Evolutionary conservation across 495 filamentous ascomycete genomes (phyloP).

Genomic region (Cercophora scortea): DNA sequence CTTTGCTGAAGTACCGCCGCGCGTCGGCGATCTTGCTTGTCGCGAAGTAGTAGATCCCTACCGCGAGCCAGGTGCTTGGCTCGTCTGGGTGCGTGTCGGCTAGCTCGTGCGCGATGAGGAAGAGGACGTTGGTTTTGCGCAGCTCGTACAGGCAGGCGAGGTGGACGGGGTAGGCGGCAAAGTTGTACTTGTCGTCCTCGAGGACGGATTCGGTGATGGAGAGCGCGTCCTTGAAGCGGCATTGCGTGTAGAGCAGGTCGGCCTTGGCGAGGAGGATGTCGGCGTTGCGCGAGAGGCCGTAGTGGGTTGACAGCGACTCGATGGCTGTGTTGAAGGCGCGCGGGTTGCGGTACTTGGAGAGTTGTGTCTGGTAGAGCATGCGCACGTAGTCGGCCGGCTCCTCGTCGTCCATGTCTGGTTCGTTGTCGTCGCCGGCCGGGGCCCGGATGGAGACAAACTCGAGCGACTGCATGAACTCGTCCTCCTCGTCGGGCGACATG

Average conservation of each 20-base stretch:
- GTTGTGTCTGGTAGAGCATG: conserved; percentile 92
- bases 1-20: conserved; percentile 91
- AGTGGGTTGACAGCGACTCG: conserved; percentile 86
- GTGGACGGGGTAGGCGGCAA: conserved; percentile 81
- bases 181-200: conserved; percentile 75
- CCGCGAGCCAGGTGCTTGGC: conserved; percentile 83
- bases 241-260: conserved; percentile 89
- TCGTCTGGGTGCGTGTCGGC: conserved; percentile 89
- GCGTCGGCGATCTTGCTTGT: conserved; percentile 89
- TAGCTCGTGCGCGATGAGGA: conserved; percentile 88
- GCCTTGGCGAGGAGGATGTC: conserved; percentile 90
- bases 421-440: conserved; percentile 17
- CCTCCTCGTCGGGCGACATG: conserved; percentile 97
- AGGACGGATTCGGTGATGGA: conserved; percentile 77
- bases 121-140: conserved; percentile 74
- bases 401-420: conserved; percentile 53
- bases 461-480: conserved; percentile 82
- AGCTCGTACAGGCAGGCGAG: conserved; percentile 90
- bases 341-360: conserved; percentile 93
- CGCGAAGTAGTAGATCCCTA: conserved; percentile 89
- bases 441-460: conserved; percentile 78
- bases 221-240: conserved; percentile 81
- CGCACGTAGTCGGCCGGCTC: conserved; percentile 88
- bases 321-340: conserved; percentile 74
- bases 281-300: conserved; percentile 78